These are phyloP conservation scores for Apiospora kogelbergensis DNA, from an alignment of 2,329 filamentous ascomycete species.

Conservation along the genomic window DNA sequence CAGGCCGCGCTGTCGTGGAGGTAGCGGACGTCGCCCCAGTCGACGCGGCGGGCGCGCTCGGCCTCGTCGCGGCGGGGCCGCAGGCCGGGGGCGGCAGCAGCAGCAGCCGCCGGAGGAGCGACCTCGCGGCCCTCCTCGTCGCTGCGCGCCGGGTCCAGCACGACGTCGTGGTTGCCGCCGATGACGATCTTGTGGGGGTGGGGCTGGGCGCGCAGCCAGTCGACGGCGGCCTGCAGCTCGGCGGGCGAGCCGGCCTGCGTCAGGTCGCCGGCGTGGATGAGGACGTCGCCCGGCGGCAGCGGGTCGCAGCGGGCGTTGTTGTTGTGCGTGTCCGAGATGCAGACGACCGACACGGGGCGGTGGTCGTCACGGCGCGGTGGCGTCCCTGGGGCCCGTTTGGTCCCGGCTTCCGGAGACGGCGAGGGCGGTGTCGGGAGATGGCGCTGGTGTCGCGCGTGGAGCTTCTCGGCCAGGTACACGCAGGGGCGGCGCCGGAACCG, in stretches of 20 bases:
- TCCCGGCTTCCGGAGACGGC: not conserved
- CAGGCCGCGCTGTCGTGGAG: conserved; percentile 54
- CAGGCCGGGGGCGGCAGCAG: no score
- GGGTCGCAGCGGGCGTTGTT: conserved; percentile 54
- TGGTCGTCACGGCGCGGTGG: not conserved
- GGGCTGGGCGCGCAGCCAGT: not conserved
- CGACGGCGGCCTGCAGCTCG: conserved; percentile 33
- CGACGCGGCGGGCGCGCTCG: conserved; percentile 55
- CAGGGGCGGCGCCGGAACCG: not conserved
- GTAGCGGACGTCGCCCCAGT: conserved; percentile 37
- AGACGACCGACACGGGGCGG: conserved; percentile 51
- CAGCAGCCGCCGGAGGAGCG: no score
- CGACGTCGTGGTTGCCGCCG: conserved; percentile 75
- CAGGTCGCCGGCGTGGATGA: conserved; percentile 75
- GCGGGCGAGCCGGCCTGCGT: conserved; percentile 69
- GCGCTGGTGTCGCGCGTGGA: not conserved
- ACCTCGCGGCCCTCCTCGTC: no score
- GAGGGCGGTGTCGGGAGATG: not conserved
- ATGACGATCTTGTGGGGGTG: conserved; percentile 48
- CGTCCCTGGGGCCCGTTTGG: not conserved
- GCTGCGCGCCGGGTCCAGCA: conserved; percentile 60
- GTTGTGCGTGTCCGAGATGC: conserved; percentile 72
- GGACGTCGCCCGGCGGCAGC: conserved; percentile 69
- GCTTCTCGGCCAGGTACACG: not conserved
- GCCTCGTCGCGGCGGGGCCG: conserved; percentile 48